These are phyloP conservation scores for Brassica incana DNA, from an alignment of 345 rosid species.

Conservation along the genomic window DNA sequence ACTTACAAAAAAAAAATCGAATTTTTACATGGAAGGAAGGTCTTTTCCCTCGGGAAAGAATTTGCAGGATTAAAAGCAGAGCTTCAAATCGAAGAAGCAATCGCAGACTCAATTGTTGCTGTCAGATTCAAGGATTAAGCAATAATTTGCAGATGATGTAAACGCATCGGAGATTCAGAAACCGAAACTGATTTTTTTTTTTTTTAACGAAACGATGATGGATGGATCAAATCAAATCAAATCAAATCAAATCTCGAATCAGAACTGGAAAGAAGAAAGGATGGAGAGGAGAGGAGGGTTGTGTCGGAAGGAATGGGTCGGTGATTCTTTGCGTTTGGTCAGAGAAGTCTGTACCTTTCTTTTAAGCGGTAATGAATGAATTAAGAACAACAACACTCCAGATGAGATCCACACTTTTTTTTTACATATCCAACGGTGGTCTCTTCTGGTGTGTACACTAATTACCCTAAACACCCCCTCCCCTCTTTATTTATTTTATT, in stretches of 20 bases:
- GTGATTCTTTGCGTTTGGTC: neutral
- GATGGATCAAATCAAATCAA: neutral
- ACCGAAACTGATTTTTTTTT: neutral
- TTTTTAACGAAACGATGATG: neutral
- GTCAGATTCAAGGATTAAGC: neutral
- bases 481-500: neutral
- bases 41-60: neutral
- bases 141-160: neutral
- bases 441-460: neutral
- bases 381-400: neutral
- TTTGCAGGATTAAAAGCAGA: constrained; percentile 2
- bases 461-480: neutral
- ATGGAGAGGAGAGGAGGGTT: too few relatives aligned
- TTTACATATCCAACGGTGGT: neutral
- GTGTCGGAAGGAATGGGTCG: neutral
- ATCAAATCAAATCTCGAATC: neutral
- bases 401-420: neutral
- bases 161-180: constrained; percentile 13
- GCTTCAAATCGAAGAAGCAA: neutral
- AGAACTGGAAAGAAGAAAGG: neutral
- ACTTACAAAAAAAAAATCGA: neutral
- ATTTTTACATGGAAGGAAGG: neutral
- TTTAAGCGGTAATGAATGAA: constrained; percentile 14
- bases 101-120: constrained; percentile 1
- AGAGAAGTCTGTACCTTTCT: neutral